Conservation (phyloP, 2,329 filamentous ascomycete genomes). For the Aspergillus melleus region DNA sequence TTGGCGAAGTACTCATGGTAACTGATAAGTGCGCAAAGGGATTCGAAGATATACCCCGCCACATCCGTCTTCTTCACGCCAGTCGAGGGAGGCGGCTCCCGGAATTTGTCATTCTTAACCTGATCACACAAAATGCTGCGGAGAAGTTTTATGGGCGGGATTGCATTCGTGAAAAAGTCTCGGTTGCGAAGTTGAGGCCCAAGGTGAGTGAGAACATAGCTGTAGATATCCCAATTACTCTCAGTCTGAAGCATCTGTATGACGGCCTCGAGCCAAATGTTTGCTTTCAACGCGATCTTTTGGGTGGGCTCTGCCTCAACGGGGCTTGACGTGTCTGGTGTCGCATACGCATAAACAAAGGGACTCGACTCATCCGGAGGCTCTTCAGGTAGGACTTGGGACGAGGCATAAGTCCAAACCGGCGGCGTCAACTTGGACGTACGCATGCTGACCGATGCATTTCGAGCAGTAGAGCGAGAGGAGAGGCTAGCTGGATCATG, state of each 20-base stretch:
- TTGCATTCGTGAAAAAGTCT: constrained; percentile 73
- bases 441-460: constrained; percentile 33
- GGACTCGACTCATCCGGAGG: constrained; percentile 51
- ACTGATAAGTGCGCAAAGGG: constrained; percentile 81
- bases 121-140: constrained; percentile 79
- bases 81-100: constrained; percentile 76
- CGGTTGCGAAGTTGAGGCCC: constrained; percentile 89
- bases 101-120: constrained; percentile 72
- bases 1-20: constrained; percentile 86
- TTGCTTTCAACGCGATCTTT: constrained; percentile 57
- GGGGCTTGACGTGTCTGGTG: constrained; percentile 34
- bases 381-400: constrained; percentile 55
- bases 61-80: constrained; percentile 85
- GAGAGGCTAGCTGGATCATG: constrained; percentile 32
- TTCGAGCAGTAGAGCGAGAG: constrained; percentile 34
- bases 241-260: constrained; percentile 72
- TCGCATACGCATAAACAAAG: constrained; percentile 51
- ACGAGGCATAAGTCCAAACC: constrained; percentile 59
- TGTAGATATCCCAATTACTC: constrained; percentile 88
- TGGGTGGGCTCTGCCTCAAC: constrained; percentile 27
- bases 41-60: constrained; percentile 83
- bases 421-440: constrained; percentile 42
- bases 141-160: constrained; percentile 72
- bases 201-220: constrained; percentile 81
- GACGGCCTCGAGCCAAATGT: constrained; percentile 74